Base-by-base conservation (phyloP, 805 yeast genomes). In the Monosporozyma aquatica region DNA sequence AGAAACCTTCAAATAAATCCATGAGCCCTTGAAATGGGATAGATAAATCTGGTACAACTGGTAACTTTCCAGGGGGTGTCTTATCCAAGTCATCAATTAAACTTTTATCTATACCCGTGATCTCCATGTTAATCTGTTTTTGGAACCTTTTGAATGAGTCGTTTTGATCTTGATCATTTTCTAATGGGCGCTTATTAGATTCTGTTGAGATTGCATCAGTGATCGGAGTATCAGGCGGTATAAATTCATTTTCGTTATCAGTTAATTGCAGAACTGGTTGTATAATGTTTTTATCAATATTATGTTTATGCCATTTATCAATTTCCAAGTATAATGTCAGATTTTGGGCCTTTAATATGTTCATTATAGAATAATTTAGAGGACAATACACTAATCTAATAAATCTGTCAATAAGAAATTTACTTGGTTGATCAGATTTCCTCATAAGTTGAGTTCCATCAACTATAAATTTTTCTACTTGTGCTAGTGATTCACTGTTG, bases 361-460 rank as follows among this genome's bases (percentile, higher is more conserved):
- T 23, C 22, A 33, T 15, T 10, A 32, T 17, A n/a, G 9, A 11
- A 5, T 39, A 15, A 10, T 29, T 22, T 22, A 10, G 6, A 6
- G 27, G 28, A 14, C 14, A 23, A 17, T 27, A 35, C 5, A 41
- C 24, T 14, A 41, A 28, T 36, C 18, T 40, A 87, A 71, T 60
- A 89, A 80, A n/a, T 95, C 78, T 58, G 87, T 82, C 26, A 6
- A 90, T 80, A 40, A 83, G 72, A 76, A 87, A 80, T 59, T 87
- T 87, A n/a, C 96, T 87, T 64, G 87, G 86, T 38, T 80, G 72
- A 47, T 80, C 78, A 45, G 95, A 70, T 54, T 87, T 95, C 49
- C 97, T 72, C 20, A 80, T 66, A 20, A 90, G 75, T 51, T 83
- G 81, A 1, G 74, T 64, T 43, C 80, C 82, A 46, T 85, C 86